phyloP scores from a whole-genome alignment of 306 rosid species.

The Quercus gilva region DNA sequence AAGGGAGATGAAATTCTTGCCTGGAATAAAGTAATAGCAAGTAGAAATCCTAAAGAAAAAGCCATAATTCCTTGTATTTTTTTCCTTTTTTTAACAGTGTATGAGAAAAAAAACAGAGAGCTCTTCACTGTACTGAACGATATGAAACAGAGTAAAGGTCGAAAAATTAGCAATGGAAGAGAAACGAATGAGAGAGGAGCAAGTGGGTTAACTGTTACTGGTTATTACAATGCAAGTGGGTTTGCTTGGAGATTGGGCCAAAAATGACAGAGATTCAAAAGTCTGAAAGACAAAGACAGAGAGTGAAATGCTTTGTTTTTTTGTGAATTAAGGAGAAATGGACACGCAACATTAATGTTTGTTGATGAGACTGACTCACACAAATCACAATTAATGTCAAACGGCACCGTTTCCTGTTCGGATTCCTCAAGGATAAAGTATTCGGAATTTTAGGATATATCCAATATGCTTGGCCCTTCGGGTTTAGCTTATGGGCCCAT shows the following conservation, averaged over 20 bases:
- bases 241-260: not conserved
- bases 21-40: constrained; percentile 45
- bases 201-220: not conserved
- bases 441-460: too few species aligned
- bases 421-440: too few species aligned
- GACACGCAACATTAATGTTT: constrained; percentile 24
- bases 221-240: not conserved
- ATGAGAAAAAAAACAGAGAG: not conserved
- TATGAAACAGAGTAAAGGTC: not conserved
- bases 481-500: too few species aligned
- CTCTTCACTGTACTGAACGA: not conserved
- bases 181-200: not conserved
- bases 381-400: too few species aligned
- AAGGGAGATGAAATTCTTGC: constrained; percentile 17
- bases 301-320: not conserved
- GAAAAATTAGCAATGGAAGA: not conserved
- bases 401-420: too few species aligned
- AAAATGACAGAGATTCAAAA: not conserved
- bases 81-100: not conserved
- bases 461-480: too few species aligned
- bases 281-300: too few species aligned
- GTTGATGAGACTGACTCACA: not conserved
- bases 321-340: constrained; percentile 15
- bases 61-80: constrained; percentile 14
- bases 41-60: constrained; percentile 26